Evolutionary conservation across 2,329 filamentous ascomycete genomes (phyloP), one percentile per base, ranked within the genome.

Genomic region (Paecilomyces sp.): DNA sequence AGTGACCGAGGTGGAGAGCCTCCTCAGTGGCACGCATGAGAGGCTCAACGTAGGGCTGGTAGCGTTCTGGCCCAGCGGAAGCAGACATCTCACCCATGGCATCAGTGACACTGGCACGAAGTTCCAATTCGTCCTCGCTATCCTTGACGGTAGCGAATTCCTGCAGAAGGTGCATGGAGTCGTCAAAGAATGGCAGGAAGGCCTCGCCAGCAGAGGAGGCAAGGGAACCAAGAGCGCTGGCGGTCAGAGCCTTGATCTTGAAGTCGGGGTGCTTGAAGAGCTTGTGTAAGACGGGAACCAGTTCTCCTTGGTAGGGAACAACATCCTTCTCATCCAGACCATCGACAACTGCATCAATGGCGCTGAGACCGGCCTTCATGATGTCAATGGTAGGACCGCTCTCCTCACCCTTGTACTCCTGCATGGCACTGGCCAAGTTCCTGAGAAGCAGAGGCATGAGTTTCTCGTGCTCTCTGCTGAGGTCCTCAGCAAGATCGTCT

Each of bases 21-120:
- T 97, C 92, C 77, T 97, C 92, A 66, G 91, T 96, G 13, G 93
- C 89, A 69, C 88, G 84, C 90, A 99, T 96, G 60, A 97, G 82
- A 51, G 91, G 91, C 71, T 89, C 83, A 36, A 97, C 92, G 71
- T 93, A 97, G 13, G 90, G 90, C 79, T 96, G 88, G 82, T 97
- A 97, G 55, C 89, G 83, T 72, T 90, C 83, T 36, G 90, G 80
- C 22, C 94, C 94, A 61, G 97, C 93, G 58, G 94, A 91, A 60
- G 88, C 81, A 51, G 94, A 92, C 71, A 97, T 95, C 74, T 92
- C 92, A 60, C 92, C 93, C 81, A 99, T 89, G 25, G 92, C 88
- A 78, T 99, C 94, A 67, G 91, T 92, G 47, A 95, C 91, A 60
- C 91, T 90, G 66, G 91, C 92, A 67, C 94, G 88, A 34, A 97